Conservation (phyloP, 441 rosid species). For the Euphorbia neoarborescens region DNA sequence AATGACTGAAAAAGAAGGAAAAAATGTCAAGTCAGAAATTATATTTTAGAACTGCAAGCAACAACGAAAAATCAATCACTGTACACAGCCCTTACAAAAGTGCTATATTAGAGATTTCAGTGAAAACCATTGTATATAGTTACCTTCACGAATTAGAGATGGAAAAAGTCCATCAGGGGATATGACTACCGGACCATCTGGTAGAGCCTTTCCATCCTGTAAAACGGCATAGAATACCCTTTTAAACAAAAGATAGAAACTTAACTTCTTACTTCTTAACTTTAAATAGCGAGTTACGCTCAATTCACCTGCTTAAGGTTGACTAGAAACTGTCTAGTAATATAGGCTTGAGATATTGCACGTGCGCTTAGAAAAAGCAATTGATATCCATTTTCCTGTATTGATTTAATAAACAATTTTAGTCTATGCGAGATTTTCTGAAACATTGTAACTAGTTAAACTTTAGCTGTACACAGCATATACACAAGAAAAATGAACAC, state of each 20-base stretch:
- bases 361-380: conserved; percentile 94
- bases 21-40: conserved; percentile 17
- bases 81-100: not conserved
- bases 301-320: conserved; percentile 79
- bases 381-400: conserved; percentile 95
- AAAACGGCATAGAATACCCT: conserved; percentile 14
- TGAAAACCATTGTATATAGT: conserved; percentile 4
- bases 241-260: not conserved
- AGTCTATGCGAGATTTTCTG: conserved; percentile 7
- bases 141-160: conserved; percentile 89
- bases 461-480: conserved; percentile 2
- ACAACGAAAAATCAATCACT: not conserved
- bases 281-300: conserved; percentile 8
- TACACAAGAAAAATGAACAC: not conserved
- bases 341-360: conserved; percentile 85
- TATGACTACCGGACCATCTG: conserved; percentile 93
- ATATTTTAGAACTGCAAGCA: not conserved
- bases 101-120: not conserved
- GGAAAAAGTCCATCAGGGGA: conserved; percentile 98
- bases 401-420: conserved; percentile 14
- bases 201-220: conserved; percentile 88
- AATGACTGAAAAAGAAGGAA: conserved; percentile 48
- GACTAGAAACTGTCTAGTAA: conserved; percentile 69
- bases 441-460: not conserved
- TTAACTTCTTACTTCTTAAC: conserved; percentile 7